A percentile compares a stretch with the other conserved stretches of the same genome.
These are phyloP conservation scores for Parmales sp. DNA, from an alignment of 108 stramenopile genomes.

Conservation along the genomic window DNA sequence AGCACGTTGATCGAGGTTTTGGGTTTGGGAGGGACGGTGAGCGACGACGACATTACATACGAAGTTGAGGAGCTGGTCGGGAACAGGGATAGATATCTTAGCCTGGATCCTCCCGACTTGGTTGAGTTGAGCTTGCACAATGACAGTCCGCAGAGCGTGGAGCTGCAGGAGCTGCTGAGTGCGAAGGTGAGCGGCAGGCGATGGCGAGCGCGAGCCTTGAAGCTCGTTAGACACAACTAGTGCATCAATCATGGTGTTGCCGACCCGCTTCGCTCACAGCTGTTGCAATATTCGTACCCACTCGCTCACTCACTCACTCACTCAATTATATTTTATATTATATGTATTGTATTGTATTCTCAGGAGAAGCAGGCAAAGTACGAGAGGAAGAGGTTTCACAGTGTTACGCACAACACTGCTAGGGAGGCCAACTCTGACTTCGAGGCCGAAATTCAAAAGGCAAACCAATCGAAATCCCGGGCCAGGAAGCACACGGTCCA, in stretches of 20 bases:
- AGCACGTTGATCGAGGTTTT: neutral
- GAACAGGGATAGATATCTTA: neutral
- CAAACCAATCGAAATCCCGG: neutral
- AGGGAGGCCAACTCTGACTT: neutral
- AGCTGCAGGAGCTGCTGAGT: neutral
- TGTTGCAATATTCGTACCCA: no score
- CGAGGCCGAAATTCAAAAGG: neutral
- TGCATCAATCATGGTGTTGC: no score
- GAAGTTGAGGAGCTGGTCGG: neutral
- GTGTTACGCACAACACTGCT: neutral
- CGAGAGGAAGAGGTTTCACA: neutral
- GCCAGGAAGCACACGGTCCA: slow-evolving; percentile 7
- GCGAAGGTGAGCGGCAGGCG: no score
- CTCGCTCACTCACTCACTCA: no score
- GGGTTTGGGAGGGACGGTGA: neutral
- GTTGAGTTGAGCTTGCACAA: neutral
- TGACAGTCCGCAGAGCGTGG: neutral
- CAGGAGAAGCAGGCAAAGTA: neutral
- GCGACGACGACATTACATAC: neutral
- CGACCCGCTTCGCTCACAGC: no score
- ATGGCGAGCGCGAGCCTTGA: no score
- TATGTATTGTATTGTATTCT: no score
- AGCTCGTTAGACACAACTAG: no score
- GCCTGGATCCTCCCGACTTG: neutral
- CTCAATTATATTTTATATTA: no score